These are phyloP conservation scores for Colletotrichum paranaense DNA, from an alignment of 2,329 filamentous ascomycete genomes.

Conservation along the genomic window DNA sequence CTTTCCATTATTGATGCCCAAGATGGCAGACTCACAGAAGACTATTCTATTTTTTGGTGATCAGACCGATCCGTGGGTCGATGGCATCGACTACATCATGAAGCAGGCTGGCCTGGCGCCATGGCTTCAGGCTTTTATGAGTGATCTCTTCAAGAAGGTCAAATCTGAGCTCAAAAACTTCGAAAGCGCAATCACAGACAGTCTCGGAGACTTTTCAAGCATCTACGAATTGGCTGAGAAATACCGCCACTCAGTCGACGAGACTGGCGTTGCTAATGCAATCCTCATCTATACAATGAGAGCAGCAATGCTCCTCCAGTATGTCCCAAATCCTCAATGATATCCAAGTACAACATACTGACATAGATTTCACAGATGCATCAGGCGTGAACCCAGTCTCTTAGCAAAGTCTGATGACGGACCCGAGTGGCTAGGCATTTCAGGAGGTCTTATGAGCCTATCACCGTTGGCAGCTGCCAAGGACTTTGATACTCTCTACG, in stretches of 20 bases:
- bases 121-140: not conserved
- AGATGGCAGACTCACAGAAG: too few species aligned
- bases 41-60: conserved; percentile 2
- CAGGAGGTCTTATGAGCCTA: conserved; percentile 1
- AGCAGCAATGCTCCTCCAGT: not conserved
- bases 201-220: not conserved
- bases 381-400: not conserved
- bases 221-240: not conserved
- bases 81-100: conserved; percentile 2
- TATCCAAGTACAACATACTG: not conserved
- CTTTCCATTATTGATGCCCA: too few species aligned
- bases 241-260: not conserved
- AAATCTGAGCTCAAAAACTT: not conserved
- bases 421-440: conserved; percentile 6
- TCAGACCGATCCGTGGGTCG: conserved; percentile 5
- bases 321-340: not conserved
- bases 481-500: not conserved
- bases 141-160: not conserved
- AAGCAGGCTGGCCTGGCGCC: not conserved
- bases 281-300: not conserved
- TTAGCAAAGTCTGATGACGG: not conserved
- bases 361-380: not conserved
- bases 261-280: not conserved
- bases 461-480: not conserved
- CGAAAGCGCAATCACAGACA: not conserved